Base-by-base conservation (phyloP, 257 asterid species). In the Nicotiana paniculata region DNA sequence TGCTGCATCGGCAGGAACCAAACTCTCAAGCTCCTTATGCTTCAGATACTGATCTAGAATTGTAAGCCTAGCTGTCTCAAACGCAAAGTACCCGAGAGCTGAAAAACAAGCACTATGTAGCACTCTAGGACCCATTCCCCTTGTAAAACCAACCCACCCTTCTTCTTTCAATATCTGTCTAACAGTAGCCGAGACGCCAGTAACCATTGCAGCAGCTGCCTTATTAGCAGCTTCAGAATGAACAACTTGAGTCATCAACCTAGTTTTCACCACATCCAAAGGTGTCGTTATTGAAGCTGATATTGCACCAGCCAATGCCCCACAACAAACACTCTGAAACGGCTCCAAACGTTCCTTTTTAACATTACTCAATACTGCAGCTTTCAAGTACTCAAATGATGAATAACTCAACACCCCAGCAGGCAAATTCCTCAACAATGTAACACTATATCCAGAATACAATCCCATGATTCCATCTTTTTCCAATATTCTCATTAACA, bases 391-490 rank as follows among this genome's bases (percentile, higher is more conserved):
- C 88, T 96, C 99, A 70, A 96, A 96, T 0, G 99, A 96, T 0
- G 99, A 96, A 83, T 96, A 96, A 62, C 97, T 96, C 91, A 96
- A 82, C 12, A 96, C 98, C 7, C 99, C 99, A 69, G 99, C 98
- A 3, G 99, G 98, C 39, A 96, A 87, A 84, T 96, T 96, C 88
- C 99, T 86, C 59, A 96, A 92, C 91, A 96, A 85, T 72, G 99
- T 96, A 33, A 97, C 99, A 83, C 94, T 93, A 59, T 96, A 96
- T 16, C 99, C 99, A 1, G 99, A 97, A 83, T 96, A 94, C 37
- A 96, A 82, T 76, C 99, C 99, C 89, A 91, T 88, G 58, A 96
- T 55, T 13, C 99, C 99, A 84, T 94, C 99, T 83, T 93, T 96
- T 75, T 96, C 97, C 82, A 96, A 84, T 79, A 96, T 96, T 76